Evolutionary conservation across 257 asterid genomes (phyloP).

Genomic region (Nicotiana benthamiana): DNA sequence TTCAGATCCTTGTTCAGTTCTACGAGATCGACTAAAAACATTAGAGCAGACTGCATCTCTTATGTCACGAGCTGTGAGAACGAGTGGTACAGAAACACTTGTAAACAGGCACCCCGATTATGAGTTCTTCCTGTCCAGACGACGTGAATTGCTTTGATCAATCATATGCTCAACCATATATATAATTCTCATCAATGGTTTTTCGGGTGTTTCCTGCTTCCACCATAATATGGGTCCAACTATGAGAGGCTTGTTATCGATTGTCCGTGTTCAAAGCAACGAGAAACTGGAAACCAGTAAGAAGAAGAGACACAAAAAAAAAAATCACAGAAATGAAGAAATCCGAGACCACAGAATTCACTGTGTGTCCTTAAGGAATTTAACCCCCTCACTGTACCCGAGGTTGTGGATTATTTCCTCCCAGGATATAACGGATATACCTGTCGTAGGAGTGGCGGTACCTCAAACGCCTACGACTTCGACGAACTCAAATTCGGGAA

Average conservation of each 20-base stretch:
- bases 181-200: neutral
- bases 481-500: no score
- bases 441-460: no score
- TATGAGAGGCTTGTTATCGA: neutral
- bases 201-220: neutral
- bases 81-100: neutral
- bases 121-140: constrained; percentile 19
- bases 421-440: no score
- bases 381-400: no score
- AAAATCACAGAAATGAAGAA: no score
- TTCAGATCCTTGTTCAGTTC: neutral
- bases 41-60: constrained; percentile 14
- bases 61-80: constrained; percentile 17
- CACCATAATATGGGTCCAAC: neutral
- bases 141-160: neutral
- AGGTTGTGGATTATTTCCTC: no score
- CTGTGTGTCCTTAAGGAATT: no score
- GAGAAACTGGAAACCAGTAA: no score
- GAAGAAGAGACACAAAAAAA: no score
- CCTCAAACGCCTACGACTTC: no score
- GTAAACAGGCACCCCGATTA: constrained; percentile 19
- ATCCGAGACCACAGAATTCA: no score
- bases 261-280: no score
- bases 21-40: constrained; percentile 8
- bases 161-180: neutral